Evolutionary conservation across 202 grass and related monocot species (phyloP), one percentile per base, ranked within the genome.

Genomic region (Alloteropsis angusta): DNA sequence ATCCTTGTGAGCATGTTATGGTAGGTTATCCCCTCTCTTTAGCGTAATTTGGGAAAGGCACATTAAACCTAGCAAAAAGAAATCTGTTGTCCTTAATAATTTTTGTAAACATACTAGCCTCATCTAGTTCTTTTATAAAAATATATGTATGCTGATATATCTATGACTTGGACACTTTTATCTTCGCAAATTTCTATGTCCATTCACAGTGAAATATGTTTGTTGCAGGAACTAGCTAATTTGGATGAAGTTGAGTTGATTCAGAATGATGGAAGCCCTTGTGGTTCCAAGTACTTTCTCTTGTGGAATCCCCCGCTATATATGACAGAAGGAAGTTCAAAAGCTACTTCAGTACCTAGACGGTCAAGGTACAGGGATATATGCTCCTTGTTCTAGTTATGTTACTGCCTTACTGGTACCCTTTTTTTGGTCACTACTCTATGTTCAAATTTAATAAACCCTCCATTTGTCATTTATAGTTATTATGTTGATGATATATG

Each of bases 1-100:
- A 94, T 62, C 91, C 91, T 65, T 75, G 83, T 57, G 87, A 97
- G 54, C 94, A 97, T 97, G 91, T 93, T 75, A 92, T 88, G 94
- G 94, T 97, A 97, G 71, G 86, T 60, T 72, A 68, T 68, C 3
- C 49, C 25, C 72, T 68, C 47, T 76, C 60, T 57, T 73, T 68
- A 72, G 9, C 53, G 6, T 76, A 74, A 16, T 68, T 62, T 73
- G 42, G n/a, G 35, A 45, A 72, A 57, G 7, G 57, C 12, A 54
- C 38, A 4, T 58, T 78, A 43, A 67, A 72, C 42, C 46, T 67
- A 63, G 43, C 21, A 71, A 65, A 48, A 41, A 46, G n/a, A 53
- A 73, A 79, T 28, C 32, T 74, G 39, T 30, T 60, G 15, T 58
- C 55, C 0, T 53, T 38, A 48, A 56, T 55, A 67, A 59, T 34